Conservation (phyloP, 371 early-diverging fungal species). For the Agmasoma carcini region DNA sequence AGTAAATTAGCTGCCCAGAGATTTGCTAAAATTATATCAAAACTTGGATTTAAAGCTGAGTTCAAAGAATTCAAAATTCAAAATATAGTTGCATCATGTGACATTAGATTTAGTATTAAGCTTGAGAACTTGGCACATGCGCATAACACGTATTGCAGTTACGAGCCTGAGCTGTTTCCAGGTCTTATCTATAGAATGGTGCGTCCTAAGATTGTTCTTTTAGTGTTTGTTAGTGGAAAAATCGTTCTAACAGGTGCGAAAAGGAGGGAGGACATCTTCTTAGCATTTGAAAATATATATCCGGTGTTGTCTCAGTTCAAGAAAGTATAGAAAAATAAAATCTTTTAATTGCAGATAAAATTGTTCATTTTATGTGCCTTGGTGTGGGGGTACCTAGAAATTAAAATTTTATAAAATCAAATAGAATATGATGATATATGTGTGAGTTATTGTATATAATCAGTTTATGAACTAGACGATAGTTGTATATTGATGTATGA, state of each 20-base stretch:
- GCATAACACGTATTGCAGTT: constrained; percentile 88
- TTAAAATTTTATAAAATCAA: not conserved
- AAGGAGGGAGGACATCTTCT: constrained; percentile 91
- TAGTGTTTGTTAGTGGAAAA: constrained; percentile 98
- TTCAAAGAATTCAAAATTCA: constrained; percentile 99
- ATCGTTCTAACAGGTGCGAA: constrained; percentile 99
- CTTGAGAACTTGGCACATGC: constrained; percentile 91
- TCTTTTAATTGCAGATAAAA: not conserved
- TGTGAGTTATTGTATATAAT: not conserved
- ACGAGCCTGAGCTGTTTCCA: constrained; percentile 99
- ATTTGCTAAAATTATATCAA: constrained; percentile 96
- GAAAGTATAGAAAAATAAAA: constrained; percentile 43
- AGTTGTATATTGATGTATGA: not conserved
- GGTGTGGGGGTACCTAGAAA: not conserved
- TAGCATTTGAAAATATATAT: constrained; percentile 97
- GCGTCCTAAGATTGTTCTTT: constrained; percentile 93
- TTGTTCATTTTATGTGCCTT: not conserved
- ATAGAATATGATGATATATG: not conserved
- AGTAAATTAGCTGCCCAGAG: constrained; percentile 91
- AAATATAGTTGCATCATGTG: constrained; percentile 98
- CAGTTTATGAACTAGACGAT: not conserved
- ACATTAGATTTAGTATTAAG: constrained; percentile 96
- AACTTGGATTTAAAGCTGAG: constrained; percentile 90
- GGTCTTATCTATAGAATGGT: constrained; percentile 99
- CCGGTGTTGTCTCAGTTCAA: constrained; percentile 63